Evolutionary conservation across 495 filamentous ascomycete genomes (phyloP), one percentile per base, ranked within the genome.

Genomic region (Penicillium macrosclerotiorum): DNA sequence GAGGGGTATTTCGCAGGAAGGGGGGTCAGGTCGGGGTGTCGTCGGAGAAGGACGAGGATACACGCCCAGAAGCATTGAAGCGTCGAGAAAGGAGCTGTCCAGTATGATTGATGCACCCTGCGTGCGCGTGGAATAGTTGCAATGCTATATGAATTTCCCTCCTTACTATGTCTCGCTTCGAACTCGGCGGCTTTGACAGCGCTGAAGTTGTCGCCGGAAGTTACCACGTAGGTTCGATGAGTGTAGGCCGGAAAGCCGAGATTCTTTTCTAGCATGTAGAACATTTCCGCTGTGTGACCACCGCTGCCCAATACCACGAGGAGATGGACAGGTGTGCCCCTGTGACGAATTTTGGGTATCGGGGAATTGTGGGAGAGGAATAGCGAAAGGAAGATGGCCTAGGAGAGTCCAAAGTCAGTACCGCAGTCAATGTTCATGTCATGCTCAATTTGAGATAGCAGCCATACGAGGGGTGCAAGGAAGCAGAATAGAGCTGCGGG

Each of bases 241-340:
- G 71, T 76, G 58, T 79, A 83, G 30, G 77, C 63, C 12, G 69
- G 64, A 0, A 65, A 61, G 42, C 77, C 60, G 16, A 76, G 61
- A 16, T 69, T 66, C 20, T 75, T 69, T 18, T 75, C 63, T 18
- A 97, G 74, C 66, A 94, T 83, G 47, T 83, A 80, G 33, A 96
- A 71, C 88, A 97, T 94, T 71, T 98, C 93, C 9, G 88, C 80
- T 1, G 92, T 96, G 71, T 98, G 93, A 4, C 93, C 93, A 45
- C 93, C 93, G 20, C 86, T 92, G 29, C 93, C 93, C 40, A 96
- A 84, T 39, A 96, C 80, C 45, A 94, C 76, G 18, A 95, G 72
- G 36, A 93, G 72, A 63, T 90, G 90, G 24, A 80, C 77, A 17
- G 78, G 73, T 9, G 55, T 39, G 37, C 57, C 32, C 25, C 36